Evolutionary conservation across 768 basidiomycete species (phyloP).

Genomic region (Russula vinacea): DNA sequence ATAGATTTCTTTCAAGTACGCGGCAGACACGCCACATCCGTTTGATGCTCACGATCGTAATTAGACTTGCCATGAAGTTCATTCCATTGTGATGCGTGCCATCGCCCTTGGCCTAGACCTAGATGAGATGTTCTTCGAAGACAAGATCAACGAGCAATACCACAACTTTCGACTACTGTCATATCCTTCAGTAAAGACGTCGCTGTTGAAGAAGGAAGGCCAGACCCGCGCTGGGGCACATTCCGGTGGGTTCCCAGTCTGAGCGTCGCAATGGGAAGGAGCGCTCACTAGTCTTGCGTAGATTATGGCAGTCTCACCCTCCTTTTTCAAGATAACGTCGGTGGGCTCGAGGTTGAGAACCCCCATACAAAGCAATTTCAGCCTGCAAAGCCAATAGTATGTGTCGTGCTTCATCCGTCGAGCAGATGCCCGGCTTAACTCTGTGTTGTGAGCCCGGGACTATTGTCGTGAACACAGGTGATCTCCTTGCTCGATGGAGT

Average conservation of each 20-base stretch:
- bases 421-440: not conserved
- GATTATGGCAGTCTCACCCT: constrained; percentile 82
- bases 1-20: constrained; percentile 68
- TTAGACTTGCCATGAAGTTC: constrained; percentile 72
- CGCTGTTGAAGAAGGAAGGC: constrained; percentile 55
- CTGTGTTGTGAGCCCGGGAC: constrained; percentile 58
- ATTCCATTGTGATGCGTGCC: constrained; percentile 76
- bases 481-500: constrained; percentile 79
- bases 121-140: constrained; percentile 71
- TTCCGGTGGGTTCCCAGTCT: constrained; percentile 49
- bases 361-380: constrained; percentile 70
- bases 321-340: constrained; percentile 80
- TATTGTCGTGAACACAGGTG: constrained; percentile 80
- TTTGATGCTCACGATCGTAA: not conserved
- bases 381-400: constrained; percentile 72
- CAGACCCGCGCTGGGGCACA: constrained; percentile 83
- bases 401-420: constrained; percentile 31
- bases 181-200: constrained; percentile 71
- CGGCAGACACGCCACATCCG: not conserved
- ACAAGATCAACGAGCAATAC: constrained; percentile 67
- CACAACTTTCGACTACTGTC: constrained; percentile 80
- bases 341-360: constrained; percentile 79
- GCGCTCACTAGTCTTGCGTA: constrained; percentile 30
- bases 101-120: constrained; percentile 78
- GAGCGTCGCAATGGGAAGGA: not conserved